Evolutionary conservation across 108 stramenopile genomes (phyloP).

Genomic region (Nannochloropsis oceanica): DNA sequence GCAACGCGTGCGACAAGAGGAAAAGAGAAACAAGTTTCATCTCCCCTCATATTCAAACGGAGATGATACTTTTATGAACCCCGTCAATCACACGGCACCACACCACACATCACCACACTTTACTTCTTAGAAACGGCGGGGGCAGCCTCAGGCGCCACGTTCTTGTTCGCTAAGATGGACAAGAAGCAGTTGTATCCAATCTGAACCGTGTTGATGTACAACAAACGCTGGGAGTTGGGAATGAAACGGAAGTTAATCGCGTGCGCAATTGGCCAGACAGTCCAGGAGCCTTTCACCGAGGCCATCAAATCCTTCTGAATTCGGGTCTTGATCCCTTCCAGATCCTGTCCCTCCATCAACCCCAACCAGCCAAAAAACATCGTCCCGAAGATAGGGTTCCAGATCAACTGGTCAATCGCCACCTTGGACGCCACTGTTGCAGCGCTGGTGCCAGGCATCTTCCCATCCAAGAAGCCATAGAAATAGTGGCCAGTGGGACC

Average conservation of each 20-base stretch:
- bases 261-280: slow-evolving; percentile 58
- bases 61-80: no score
- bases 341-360: slow-evolving; percentile 58
- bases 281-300: slow-evolving; percentile 56
- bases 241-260: slow-evolving; percentile 87
- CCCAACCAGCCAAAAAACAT: slow-evolving; percentile 93
- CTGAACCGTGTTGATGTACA: slow-evolving; percentile 90
- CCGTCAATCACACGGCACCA: not conserved
- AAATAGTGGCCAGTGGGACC: slow-evolving; percentile 91
- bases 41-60: no score
- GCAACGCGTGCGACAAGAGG: no score
- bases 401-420: slow-evolving; percentile 57
- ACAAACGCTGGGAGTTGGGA: slow-evolving; percentile 68
- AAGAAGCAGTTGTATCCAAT: slow-evolving; percentile 86
- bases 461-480: slow-evolving; percentile 74
- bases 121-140: not conserved
- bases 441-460: slow-evolving; percentile 74
- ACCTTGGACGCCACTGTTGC: slow-evolving; percentile 80
- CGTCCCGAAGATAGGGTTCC: slow-evolving; percentile 84
- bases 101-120: not conserved
- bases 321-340: slow-evolving; percentile 62
- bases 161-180: slow-evolving; percentile 76
- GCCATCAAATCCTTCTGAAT: slow-evolving; percentile 76
- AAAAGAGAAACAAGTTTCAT: no score
- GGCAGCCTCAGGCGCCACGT: slow-evolving; percentile 6